A percentile compares a stretch with the other conserved stretches of the same genome.
phyloP scores from a whole-genome alignment of 306 rosid genomes.

The Castanospermum australe region DNA sequence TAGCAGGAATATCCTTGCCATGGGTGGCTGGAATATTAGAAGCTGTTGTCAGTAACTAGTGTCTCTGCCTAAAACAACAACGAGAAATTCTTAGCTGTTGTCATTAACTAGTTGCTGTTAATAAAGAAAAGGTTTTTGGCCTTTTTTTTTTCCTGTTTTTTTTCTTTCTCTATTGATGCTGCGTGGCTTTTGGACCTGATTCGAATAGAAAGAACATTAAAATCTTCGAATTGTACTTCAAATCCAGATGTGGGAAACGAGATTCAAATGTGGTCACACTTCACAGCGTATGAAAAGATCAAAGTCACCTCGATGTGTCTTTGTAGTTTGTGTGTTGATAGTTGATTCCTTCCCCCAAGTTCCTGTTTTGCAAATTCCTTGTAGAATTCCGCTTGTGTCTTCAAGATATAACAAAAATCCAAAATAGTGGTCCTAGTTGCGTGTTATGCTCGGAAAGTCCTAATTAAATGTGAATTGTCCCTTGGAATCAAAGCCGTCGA shows the following conservation, averaged over 20 bases:
- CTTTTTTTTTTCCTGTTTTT: background rate
- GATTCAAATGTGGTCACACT: background rate
- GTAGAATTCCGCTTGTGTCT: background rate
- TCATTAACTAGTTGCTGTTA: no score
- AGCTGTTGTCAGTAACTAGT: no score
- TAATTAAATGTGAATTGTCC: background rate
- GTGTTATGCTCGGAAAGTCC: background rate
- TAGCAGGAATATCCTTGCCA: background rate
- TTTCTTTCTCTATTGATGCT: background rate
- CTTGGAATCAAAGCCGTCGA: background rate
- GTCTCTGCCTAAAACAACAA: no score
- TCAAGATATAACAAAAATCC: background rate
- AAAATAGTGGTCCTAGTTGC: background rate
- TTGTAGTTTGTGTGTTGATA: background rate
- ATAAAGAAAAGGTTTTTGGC: background rate
- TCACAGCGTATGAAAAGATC: background rate
- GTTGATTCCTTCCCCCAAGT: background rate
- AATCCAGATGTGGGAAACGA: background rate
- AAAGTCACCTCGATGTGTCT: background rate
- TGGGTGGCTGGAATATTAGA: background rate
- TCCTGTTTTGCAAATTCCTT: background rate
- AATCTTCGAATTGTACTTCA: background rate
- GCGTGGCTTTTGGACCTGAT: background rate
- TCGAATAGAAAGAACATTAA: background rate
- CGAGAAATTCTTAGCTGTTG: no score